A percentile compares a stretch with the other conserved stretches of the same genome.
phyloP scores from a whole-genome alignment of 1,139 yeast genomes.

The Diutina mesorugosa region DNA sequence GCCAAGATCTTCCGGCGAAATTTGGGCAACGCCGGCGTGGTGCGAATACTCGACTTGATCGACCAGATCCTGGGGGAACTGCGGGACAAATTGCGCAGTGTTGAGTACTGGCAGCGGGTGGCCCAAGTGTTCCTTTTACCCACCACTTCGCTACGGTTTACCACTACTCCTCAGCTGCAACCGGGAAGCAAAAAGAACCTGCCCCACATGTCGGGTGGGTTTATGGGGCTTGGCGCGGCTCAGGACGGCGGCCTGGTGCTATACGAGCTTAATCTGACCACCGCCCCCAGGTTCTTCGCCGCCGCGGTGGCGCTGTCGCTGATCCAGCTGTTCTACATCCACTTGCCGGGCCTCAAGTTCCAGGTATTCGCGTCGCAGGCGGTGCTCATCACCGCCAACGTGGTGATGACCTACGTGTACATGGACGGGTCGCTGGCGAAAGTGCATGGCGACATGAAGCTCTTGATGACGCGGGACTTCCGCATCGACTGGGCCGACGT shows the following conservation, averaged over 20 bases:
- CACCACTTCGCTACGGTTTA: slow-evolving; percentile 16
- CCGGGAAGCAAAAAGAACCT: neutral
- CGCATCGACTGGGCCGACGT: slow-evolving; percentile 65
- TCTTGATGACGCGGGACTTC: slow-evolving; percentile 47
- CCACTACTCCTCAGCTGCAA: slow-evolving; percentile 8
- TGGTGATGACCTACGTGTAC: slow-evolving; percentile 42
- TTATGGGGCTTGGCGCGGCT: neutral
- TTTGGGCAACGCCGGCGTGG: slow-evolving; percentile 32
- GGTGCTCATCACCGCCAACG: slow-evolving; percentile 46
- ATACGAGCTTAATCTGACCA: slow-evolving; percentile 50
- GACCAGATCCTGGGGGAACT: slow-evolving; percentile 12
- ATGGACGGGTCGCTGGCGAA: slow-evolving; percentile 61
- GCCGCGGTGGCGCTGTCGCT: slow-evolving; percentile 32
- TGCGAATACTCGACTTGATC: slow-evolving; percentile 15
- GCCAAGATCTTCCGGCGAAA: slow-evolving; percentile 26
- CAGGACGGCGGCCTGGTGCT: slow-evolving; percentile 11
- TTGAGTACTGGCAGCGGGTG: slow-evolving; percentile 29
- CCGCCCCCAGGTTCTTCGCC: slow-evolving; percentile 56
- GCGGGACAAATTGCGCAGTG: slow-evolving; percentile 14
- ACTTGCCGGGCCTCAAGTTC: slow-evolving; percentile 52
- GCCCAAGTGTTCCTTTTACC: slow-evolving; percentile 23
- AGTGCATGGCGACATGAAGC: slow-evolving; percentile 44
- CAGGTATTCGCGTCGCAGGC: slow-evolving; percentile 57
- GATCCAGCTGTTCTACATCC: slow-evolving; percentile 40
- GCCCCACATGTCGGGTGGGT: neutral